A percentile compares a stretch with the other conserved stretches of the same genome.
These are phyloP conservation scores for Chlorokybus atmophyticus DNA, from an alignment of 139 green algal species.

Conservation along the genomic window DNA sequence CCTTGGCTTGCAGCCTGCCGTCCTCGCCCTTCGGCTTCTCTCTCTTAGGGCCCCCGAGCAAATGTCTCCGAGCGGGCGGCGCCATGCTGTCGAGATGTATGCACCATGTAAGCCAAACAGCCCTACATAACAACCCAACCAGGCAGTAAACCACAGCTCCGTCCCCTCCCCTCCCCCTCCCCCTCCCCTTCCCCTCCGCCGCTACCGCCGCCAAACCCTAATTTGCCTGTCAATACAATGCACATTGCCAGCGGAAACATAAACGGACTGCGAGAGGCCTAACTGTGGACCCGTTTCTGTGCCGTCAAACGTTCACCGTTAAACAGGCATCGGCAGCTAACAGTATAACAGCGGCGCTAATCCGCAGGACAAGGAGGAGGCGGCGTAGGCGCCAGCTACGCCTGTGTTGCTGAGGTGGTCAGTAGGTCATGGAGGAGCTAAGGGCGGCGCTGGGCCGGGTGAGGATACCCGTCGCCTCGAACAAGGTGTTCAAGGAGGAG, in stretches of 20 bases:
- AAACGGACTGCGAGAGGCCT: background rate
- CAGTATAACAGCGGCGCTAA: no score
- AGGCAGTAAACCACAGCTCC: no score
- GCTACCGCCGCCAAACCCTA: no score
- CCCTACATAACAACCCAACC: no score
- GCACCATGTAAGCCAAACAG: no score
- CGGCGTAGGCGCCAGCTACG: no score
- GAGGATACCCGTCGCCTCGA: slow-evolving; percentile 11
- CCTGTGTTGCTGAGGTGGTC: background rate
- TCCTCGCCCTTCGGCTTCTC: slow-evolving; percentile 9
- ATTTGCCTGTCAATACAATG: no score
- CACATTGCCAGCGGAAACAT: background rate
- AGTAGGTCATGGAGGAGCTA: slow-evolving; percentile 12
- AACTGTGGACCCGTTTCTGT: background rate
- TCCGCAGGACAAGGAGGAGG: no score
- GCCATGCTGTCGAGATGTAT: no score
- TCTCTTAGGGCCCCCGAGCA: slow-evolving; percentile 1
- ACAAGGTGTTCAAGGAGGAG: slow-evolving; percentile 33
- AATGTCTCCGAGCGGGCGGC: no score
- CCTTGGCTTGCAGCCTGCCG: slow-evolving; percentile 4
- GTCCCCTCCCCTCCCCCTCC: no score
- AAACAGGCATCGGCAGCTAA: background rate
- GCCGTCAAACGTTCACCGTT: background rate
- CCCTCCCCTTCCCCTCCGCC: no score
- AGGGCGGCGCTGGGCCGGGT: slow-evolving; percentile 6